phyloP scores from a whole-genome alignment of 148 eudicot species.

The Rhododendron vialii region DNA sequence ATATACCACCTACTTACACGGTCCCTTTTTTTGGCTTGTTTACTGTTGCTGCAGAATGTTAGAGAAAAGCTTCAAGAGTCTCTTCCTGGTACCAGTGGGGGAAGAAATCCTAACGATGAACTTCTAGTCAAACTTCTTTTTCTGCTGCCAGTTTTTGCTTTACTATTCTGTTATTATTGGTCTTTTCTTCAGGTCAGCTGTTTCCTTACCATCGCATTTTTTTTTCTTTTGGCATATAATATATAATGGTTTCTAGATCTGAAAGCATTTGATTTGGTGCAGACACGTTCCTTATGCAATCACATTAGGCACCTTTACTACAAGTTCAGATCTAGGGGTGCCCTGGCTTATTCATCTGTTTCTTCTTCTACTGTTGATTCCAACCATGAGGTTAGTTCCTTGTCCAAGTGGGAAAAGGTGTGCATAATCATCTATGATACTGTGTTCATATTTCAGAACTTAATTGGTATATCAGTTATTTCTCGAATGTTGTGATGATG shows the following conservation, averaged over 20 bases:
- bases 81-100: slow-evolving; percentile 92
- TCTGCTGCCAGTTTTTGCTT: slow-evolving; percentile 59
- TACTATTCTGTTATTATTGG: slow-evolving; percentile 52
- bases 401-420: background rate
- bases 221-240: background rate
- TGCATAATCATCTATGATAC: background rate
- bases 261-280: slow-evolving; percentile 23
- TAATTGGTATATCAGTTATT: background rate
- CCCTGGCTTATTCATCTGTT: slow-evolving; percentile 50
- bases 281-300: slow-evolving; percentile 65
- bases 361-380: slow-evolving; percentile 53
- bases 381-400: slow-evolving; percentile 54
- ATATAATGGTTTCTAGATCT: slow-evolving; percentile 11
- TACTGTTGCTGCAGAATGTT: slow-evolving; percentile 52
- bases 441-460: background rate
- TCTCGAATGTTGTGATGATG: background rate
- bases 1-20: background rate
- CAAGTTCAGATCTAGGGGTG: slow-evolving; percentile 54
- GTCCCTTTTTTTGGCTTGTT: background rate
- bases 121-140: slow-evolving; percentile 61
- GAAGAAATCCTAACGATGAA: slow-evolving; percentile 61
- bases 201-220: background rate
- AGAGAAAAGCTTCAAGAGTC: slow-evolving; percentile 66
- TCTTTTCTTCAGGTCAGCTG: slow-evolving; percentile 68
- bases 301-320: slow-evolving; percentile 65